Conservation (phyloP, 75 land plant species). For the Azolla pinnata region DNA sequence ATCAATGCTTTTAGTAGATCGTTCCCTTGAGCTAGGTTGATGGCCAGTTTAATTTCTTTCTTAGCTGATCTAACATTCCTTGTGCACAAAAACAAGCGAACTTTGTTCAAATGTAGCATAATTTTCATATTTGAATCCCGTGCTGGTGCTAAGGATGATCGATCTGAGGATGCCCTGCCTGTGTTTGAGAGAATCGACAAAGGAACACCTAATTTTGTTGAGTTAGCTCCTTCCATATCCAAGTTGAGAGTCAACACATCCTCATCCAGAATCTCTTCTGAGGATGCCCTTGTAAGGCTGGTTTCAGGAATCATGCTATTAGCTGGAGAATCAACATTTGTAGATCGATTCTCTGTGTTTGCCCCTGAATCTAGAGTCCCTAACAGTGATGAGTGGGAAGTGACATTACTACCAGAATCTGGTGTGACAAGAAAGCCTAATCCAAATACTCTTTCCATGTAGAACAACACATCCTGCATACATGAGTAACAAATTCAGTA, state of each 20-base stretch:
- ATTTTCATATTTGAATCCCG: conserved; percentile 51
- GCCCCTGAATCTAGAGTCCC: conserved; percentile 22
- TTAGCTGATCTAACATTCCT: conserved; percentile 76
- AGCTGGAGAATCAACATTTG: conserved; percentile 25
- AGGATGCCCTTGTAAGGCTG: conserved; percentile 45
- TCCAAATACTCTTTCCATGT: conserved; percentile 71
- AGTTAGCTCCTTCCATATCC: conserved; percentile 44
- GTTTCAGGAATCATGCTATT: conserved; percentile 33
- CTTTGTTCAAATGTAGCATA: conserved; percentile 75
- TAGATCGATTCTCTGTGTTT: conserved; percentile 13
- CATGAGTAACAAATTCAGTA: background rate
- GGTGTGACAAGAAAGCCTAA: conserved; percentile 24
- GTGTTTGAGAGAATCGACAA: conserved; percentile 23
- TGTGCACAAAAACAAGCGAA: conserved; percentile 62
- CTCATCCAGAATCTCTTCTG: conserved; percentile 72
- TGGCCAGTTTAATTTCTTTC: conserved; percentile 75
- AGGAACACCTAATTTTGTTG: conserved; percentile 24
- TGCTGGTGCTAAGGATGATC: conserved; percentile 27
- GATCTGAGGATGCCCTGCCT: conserved; percentile 23
- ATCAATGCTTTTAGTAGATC: conserved; percentile 74
- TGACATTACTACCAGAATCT: conserved; percentile 32
- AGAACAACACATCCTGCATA: conserved; percentile 66
- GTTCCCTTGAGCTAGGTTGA: conserved; percentile 68
- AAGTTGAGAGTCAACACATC: conserved; percentile 50
- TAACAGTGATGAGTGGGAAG: conserved; percentile 25